Conservation (phyloP, 2,329 filamentous ascomycete species). For the Clonostachys rhizophaga region DNA sequence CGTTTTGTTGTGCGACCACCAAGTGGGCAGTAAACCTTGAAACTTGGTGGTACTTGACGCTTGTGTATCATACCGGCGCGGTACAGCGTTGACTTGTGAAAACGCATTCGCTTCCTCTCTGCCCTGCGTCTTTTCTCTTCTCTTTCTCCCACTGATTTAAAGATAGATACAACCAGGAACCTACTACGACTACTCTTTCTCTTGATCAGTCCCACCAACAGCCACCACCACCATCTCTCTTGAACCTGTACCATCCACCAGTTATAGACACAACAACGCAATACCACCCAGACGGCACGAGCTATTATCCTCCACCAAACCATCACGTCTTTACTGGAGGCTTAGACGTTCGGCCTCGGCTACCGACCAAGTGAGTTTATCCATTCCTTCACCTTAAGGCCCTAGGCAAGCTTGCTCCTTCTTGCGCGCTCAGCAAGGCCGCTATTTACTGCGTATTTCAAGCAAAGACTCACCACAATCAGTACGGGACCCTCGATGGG, state of each 20-base stretch:
- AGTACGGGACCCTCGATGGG: constrained; percentile 46
- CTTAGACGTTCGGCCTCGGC: constrained; percentile 47
- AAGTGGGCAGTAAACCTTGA: constrained; percentile 37
- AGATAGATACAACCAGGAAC: constrained; percentile 50
- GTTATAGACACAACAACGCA: constrained; percentile 37
- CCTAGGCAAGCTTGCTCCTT: not conserved
- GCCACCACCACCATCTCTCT: constrained; percentile 28
- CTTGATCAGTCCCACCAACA: constrained; percentile 47
- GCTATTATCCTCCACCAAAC: constrained; percentile 39
- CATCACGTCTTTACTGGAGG: constrained; percentile 37
- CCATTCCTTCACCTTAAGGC: not conserved
- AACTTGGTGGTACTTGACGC: constrained; percentile 19
- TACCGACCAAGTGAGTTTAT: constrained; percentile 48
- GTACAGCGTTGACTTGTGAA: constrained; percentile 28
- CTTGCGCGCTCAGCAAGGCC: no score
- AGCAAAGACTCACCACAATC: constrained; percentile 6
- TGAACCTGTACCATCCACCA: constrained; percentile 47
- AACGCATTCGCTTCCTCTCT: constrained; percentile 8
- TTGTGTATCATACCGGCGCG: constrained; percentile 24
- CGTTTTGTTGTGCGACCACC: constrained; percentile 29
- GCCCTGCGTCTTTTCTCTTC: constrained; percentile 2
- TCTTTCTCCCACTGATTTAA: constrained; percentile 14
- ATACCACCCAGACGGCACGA: constrained; percentile 43
- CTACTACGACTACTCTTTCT: constrained; percentile 44
- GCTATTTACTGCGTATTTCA: no score